Base-by-base conservation (phyloP, 2,329 filamentous ascomycete genomes). In the Aspergillus pseudotamarii region DNA sequence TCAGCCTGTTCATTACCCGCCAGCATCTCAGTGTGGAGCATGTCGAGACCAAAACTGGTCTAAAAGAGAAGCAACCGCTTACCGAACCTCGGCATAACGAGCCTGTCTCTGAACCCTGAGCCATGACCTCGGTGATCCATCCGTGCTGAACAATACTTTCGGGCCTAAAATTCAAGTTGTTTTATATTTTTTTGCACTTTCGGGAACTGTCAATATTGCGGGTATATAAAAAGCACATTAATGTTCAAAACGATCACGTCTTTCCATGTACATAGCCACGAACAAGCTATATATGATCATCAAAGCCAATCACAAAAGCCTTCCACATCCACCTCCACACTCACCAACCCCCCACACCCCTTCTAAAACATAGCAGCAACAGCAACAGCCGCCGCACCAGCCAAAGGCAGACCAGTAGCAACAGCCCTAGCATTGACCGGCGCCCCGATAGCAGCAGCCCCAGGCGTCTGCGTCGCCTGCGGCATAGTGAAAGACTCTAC, bases 1-100 rank as follows among this genome's bases (percentile, higher is more conserved):
- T 78, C 0, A 76, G 78, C 30, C 45, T 62, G 3, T 76, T 78
- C 48, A 71, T 78, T 41, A 64, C 57, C 4, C 60, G 63, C 34
- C 59, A 64, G 60, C 64, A 65, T 48, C 58, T 70, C 21, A 69
- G 68, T 32, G 53, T 62, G 45, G 68, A 69, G 23, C 67, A 70
- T 58, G 64, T 68, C 2, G 68, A 70, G 59, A 69, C 64, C 2
- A 69, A 67, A 21, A 70, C 68, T 0, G 68, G 68, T 4, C 43
- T 70, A 14, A 66, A 53, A 48, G 68, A 70, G 65, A 69, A 69
- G 58, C 19, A 54, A 8, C 51, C 51, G 3, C 32, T 23, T 36
- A 21, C 51, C 12, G 26, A 11, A 30, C 6, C 46, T 3, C 46
- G 8, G 14, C 23, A 30, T 26, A 28, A 30, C 9, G n/a, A 51